These are phyloP conservation scores for Spencermartinsiella ligniputridi DNA, from an alignment of 1,139 yeast species.

Conservation along the genomic window DNA sequence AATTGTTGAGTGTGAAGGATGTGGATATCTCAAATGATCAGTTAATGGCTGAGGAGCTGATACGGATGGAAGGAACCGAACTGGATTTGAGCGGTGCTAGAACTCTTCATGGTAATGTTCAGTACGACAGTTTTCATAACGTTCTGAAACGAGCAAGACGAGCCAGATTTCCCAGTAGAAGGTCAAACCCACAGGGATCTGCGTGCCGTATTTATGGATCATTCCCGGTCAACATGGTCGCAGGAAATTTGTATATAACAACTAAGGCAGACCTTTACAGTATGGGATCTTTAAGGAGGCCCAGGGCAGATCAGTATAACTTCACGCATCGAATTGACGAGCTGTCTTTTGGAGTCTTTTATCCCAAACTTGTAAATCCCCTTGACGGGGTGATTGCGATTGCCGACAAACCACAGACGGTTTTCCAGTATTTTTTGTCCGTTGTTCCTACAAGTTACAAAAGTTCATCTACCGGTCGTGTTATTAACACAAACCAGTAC, in stretches of 20 bases:
- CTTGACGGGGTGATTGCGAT: constrained; percentile 50
- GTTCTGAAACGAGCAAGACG: constrained; percentile 22
- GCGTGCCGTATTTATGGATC: constrained; percentile 90
- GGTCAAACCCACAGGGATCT: constrained; percentile 44
- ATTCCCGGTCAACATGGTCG: constrained; percentile 79
- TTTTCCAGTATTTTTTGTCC: constrained; percentile 58
- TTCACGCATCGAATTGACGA: constrained; percentile 84
- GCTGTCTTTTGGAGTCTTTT: constrained; percentile 86
- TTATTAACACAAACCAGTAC: constrained; percentile 79
- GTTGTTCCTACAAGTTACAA: constrained; percentile 81
- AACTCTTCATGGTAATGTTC: constrained; percentile 10
- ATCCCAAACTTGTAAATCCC: constrained; percentile 81
- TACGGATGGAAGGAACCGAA: constrained; percentile 39
- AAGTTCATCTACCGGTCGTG: constrained; percentile 56
- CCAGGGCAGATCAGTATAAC: constrained; percentile 46
- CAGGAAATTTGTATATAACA: constrained; percentile 81
- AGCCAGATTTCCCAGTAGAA: constrained; percentile 56
- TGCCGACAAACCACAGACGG: constrained; percentile 36
- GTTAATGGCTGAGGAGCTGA: constrained; percentile 68
- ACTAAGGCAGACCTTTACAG: constrained; percentile 54
- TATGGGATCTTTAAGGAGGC: constrained; percentile 40
- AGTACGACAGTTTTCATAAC: constrained; percentile 20
- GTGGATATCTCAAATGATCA: constrained; percentile 75
- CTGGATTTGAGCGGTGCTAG: constrained; percentile 16
- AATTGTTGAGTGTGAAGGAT: constrained; percentile 67